Percentiles rank a stretch among this genome's conserved stretches.
Evolutionary conservation across 1,284 basidiomycete genomes (phyloP).

Genomic region (Trametes versicolor): DNA sequence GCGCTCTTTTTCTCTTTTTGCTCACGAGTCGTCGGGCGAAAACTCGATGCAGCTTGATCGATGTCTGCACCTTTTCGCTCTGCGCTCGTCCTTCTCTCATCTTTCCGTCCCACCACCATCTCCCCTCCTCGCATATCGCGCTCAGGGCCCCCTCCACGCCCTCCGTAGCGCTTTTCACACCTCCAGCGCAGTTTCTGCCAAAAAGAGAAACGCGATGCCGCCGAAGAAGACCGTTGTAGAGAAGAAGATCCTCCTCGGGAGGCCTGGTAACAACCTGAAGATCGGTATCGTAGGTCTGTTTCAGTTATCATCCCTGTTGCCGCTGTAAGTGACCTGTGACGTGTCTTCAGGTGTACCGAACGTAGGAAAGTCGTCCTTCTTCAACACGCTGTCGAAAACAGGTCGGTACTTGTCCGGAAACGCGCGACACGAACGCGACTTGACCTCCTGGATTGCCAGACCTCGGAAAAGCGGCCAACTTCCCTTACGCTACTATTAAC

Average conservation of each 20-base stretch:
- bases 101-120: constrained; percentile 24
- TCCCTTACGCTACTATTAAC: constrained; percentile 97
- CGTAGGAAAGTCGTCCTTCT: constrained; percentile 94
- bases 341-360: constrained; percentile 82
- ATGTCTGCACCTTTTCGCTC: constrained; percentile 28
- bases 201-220: constrained; percentile 73
- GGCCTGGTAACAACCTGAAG: constrained; percentile 94
- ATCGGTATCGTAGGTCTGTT: constrained; percentile 95
- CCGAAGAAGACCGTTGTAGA: constrained; percentile 85
- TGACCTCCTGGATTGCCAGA: constrained; percentile 57
- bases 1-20: not conserved
- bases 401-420: constrained; percentile 53
- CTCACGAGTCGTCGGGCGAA: constrained; percentile 39
- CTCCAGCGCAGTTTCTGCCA: constrained; percentile 35
- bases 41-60: constrained; percentile 47
- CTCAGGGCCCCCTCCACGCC: not conserved
- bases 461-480: constrained; percentile 98
- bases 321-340: constrained; percentile 24
- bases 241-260: constrained; percentile 88
- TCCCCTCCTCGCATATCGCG: constrained; percentile 13
- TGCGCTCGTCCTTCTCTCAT: constrained; percentile 23
- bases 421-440: constrained; percentile 7
- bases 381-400: constrained; percentile 95
- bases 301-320: constrained; percentile 32
- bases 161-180: constrained; percentile 39